A percentile compares a stretch with the other conserved stretches of the same genome.
Evolutionary conservation across 1,284 basidiomycete species (phyloP).

Genomic region (Leccinum griseonigrum): DNA sequence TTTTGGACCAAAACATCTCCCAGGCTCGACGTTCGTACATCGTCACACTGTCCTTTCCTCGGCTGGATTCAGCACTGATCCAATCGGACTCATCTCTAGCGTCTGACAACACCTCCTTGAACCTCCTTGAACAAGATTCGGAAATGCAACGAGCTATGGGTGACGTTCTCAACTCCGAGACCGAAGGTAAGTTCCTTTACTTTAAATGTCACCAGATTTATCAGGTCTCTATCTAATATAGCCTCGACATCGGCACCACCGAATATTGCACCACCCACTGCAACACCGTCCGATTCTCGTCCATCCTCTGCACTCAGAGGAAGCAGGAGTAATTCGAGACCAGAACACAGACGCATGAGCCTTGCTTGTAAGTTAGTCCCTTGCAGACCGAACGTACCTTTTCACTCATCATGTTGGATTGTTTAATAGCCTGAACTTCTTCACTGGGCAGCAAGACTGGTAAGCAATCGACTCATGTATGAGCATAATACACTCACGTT

Average conservation of each 20-base stretch:
- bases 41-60: neutral
- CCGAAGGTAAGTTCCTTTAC: too few relatives aligned
- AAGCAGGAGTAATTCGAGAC: conserved; percentile 2
- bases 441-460: conserved; percentile 12
- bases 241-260: conserved; percentile 14
- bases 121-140: conserved; percentile 62
- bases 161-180: too few relatives aligned
- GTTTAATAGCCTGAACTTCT: conserved; percentile 20
- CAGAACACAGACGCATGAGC: conserved; percentile 9
- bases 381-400: neutral
- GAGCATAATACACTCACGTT: conserved; percentile 9
- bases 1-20: conserved; percentile 34
- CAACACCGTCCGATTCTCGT: conserved; percentile 10
- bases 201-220: too few relatives aligned
- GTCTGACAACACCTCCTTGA: conserved; percentile 14
- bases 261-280: conserved; percentile 5
- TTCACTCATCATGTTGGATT: conserved; percentile 1
- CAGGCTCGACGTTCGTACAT: conserved; percentile 35
- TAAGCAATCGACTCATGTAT: conserved; percentile 8
- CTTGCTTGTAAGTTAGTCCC: conserved; percentile 18
- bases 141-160: conserved; percentile 55
- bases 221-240: conserved; percentile 6
- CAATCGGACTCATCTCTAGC: conserved; percentile 14
- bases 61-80: neutral
- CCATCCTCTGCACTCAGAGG: conserved; percentile 15